Percentiles rank a stretch among this genome's conserved stretches.
phyloP scores from a whole-genome alignment of 148 eudicot genomes.

The Dysphania ambrosioides region DNA sequence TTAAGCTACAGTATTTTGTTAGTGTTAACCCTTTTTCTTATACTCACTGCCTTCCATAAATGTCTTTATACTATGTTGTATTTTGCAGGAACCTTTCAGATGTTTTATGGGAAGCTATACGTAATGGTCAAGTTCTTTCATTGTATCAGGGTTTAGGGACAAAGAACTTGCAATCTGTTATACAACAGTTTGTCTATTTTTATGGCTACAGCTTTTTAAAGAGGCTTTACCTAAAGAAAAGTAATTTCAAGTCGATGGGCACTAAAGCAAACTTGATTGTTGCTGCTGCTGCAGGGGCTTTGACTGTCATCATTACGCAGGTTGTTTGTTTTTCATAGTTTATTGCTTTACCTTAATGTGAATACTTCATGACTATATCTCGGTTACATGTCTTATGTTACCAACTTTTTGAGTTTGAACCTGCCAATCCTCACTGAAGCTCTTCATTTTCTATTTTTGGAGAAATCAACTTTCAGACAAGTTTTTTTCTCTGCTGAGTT shows the following conservation, averaged over 20 bases:
- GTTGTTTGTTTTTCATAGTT: constrained; percentile 31
- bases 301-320: constrained; percentile 78
- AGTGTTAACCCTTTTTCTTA: neutral
- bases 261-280: constrained; percentile 77
- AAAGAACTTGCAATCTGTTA: constrained; percentile 83
- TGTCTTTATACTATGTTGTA: constrained; percentile 9
- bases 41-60: neutral
- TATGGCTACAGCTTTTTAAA: constrained; percentile 91
- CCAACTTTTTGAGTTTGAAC: neutral
- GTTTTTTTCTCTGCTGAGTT: neutral
- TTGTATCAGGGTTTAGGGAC: constrained; percentile 91
- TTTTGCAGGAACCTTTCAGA: constrained; percentile 72
- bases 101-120: constrained; percentile 85
- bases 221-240: constrained; percentile 72
- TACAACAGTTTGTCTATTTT: constrained; percentile 78
- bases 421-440: neutral
- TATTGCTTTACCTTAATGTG: neutral
- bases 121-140: constrained; percentile 61
- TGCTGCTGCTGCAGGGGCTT: constrained; percentile 92
- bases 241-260: constrained; percentile 67
- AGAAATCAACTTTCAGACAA: neutral
- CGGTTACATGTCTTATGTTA: neutral
- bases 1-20: neutral
- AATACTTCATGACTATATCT: neutral
- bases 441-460: neutral